Conservation (phyloP, 2,329 filamentous ascomycete genomes). For the Biscogniauxia sp. region DNA sequence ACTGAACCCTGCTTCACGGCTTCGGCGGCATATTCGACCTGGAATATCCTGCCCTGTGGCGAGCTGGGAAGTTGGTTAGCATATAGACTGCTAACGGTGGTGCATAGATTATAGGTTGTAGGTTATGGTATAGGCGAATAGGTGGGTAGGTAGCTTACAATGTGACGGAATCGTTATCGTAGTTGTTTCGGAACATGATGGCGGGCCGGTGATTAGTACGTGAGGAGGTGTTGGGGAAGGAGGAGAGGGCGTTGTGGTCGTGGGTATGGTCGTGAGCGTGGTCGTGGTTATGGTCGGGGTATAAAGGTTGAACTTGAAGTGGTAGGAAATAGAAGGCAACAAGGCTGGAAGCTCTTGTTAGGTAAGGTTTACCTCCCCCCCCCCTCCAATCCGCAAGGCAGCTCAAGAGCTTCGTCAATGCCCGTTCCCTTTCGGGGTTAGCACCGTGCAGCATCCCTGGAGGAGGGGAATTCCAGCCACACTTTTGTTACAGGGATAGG, state of each 20-base stretch:
- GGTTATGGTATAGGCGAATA: not conserved
- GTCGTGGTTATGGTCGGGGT: not conserved
- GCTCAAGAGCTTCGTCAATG: conserved; percentile 32
- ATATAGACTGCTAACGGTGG: conserved; percentile 9
- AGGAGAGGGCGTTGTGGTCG: conserved; percentile 13
- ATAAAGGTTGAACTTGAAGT: conserved; percentile 10
- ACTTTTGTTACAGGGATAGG: too few species aligned
- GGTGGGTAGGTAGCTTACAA: conserved; percentile 63
- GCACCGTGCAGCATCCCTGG: conserved; percentile 8
- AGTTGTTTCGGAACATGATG: conserved; percentile 99
- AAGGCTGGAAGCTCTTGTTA: conserved; percentile 13
- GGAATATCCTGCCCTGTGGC: conserved; percentile 98
- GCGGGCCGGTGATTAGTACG: conserved; percentile 6
- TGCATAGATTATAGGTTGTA: too few species aligned
- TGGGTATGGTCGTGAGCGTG: not conserved
- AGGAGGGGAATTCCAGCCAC: too few species aligned
- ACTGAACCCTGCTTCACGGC: conserved; percentile 99
- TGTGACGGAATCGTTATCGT: conserved; percentile 99
- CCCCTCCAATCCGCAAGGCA: conserved; percentile 25
- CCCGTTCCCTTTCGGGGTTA: conserved; percentile 26
- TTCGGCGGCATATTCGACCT: conserved; percentile 98
- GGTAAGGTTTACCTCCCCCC: not conserved
- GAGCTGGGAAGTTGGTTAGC: conserved; percentile 59
- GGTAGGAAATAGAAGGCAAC: conserved; percentile 20
- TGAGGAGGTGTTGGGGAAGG: not conserved